Evolutionary conservation across 192 early-diverging fungal species (phyloP), one percentile per base, ranked within the genome.

Genomic region (Linnemannia zychae): DNA sequence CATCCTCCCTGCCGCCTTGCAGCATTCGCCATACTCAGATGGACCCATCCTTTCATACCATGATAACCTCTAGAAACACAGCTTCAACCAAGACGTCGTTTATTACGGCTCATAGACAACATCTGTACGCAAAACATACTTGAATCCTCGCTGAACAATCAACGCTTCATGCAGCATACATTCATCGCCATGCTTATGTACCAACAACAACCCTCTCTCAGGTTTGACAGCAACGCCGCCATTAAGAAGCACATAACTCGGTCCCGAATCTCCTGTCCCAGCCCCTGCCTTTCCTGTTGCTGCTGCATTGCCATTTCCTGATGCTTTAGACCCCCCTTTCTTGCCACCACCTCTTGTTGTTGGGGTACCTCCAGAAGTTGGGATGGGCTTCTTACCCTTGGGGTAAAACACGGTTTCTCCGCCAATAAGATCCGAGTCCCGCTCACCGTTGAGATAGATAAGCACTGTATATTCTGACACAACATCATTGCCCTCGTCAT

Each of bases 181-280:
- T 72, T 91, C 89, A 7, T 90, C 91, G 2, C 92, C 92, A 72
- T 93, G 92, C 69, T 89, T 89, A 82, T 93, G 92, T 13, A 93
- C 83, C 73, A 93, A 86, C 36, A 91, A 81, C 70, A 91, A 75
- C 12, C 92, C 92, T 3, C 81, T 70, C n/a, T 90, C 89, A 11
- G 92, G 92, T 33, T 88, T 90, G 38, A 93, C 86, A 24, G 88
- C 86, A 16, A 91, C 88, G 2, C 88, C 89, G 17, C 81, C 83
- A 77, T 89, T 92, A n/a, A 88, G 87, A 13, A 89, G 79, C 4
- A 48, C n/a, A 66, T 93, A 90, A 63, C 88, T 91, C n/a, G 90
- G 78, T 15, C 86, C 88, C 24, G 52, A 60, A 0, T 67, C 53
- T 13, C 36, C 48, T 13, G 7, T 31, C 11, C 12, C 50, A 6